Evolutionary conservation across 495 filamentous ascomycete genomes (phyloP), one percentile per base, ranked within the genome.

Genomic region (Jackrogersella minutella): DNA sequence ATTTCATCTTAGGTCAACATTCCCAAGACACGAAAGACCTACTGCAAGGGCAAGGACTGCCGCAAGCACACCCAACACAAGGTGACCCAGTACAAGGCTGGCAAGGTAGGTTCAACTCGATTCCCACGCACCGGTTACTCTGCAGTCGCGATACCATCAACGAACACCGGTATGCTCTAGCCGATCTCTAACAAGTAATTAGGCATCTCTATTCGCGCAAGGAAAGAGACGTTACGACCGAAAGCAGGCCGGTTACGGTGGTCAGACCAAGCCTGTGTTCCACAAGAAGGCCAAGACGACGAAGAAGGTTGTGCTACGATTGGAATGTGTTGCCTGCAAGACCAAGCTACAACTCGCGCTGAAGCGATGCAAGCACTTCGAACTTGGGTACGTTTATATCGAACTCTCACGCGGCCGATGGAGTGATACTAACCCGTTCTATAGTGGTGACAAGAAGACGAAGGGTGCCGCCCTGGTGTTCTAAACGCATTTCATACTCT

Each of bases 261-360:
- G 95, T 90, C 95, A 99, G 85, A 99, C 95, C 68, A 99, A 99
- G 85, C 72, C 72, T 36, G 72, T 74, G 53, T 74, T 99, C 90
- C 94, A 97, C 91, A 98, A 98, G 89, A 97, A 97, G 87, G 96
- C 96, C 66, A 99, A 99, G 90, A 98, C 96, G 69, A 99, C 96
- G 75, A 99, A 98, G 90, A 99, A 99, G 91, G 89, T 99, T 72
- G 96, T 99, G 79, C 84, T 99, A 74, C 87, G 96, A 82, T 84
- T 99, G 76, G 95, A 99, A 82, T 99, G 96, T 85, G 93, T 91
- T 72, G 69, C 77, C 41, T 99, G 95, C 91, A 98, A 99, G 90
- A 89, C 92, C 74, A 99, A 98, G 91, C 92, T 93, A 79, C 96
- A 98, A 85, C 84, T 98, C 72, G 86, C 94, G 74, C 85, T 99